Evolutionary conservation across 805 yeast species (phyloP), one percentile per base, ranked within the genome.

Genomic region (Saturnispora gosingensis): DNA sequence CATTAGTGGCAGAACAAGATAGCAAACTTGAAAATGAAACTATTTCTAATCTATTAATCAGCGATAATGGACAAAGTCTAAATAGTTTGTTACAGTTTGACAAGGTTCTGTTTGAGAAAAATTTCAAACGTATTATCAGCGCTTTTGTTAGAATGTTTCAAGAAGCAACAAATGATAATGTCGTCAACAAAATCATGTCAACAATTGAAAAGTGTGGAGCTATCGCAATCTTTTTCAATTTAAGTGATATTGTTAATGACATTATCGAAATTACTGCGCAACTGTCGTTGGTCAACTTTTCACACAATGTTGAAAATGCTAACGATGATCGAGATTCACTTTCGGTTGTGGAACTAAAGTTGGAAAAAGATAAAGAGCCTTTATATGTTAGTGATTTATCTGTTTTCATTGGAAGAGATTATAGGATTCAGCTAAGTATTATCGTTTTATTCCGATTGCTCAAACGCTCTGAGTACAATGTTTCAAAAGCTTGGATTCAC

Each of bases 141-240:
- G 82, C 96, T 0, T 68, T 90, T 42, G 75, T 90, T 48, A 78
- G 76, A 49, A 88, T 91, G 42, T 93, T 88, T 67, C 83, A 85
- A 28, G 87, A 86, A 48, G 96, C 98, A 0, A 72, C 88, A 0
- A 97, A 93, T 64, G 98, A 93, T 65, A 86, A 88, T 46, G 81
- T 93, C 9, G 83, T 89, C 46, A 83, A 93, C 0, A 78, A 91
- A 52, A 86, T 93, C 72, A 83, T 93, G 72, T 78, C 96, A 0
- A 86, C 91, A 2, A 75, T 91, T 58, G 97, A 90, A 61, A 89
- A 87, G 63, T 79, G 93, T 56, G 85, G 96, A 0, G 77, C 73
- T 30, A 78, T 93, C 53, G 88, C 97, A 11, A 70, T 82, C 0
- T 77, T 71, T 55, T 88, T 82, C 66, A 74, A 75, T 10, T 66